These are phyloP conservation scores for Carex sylvatica DNA, from an alignment of 202 grass and related monocot genomes.

Conservation along the genomic window DNA sequence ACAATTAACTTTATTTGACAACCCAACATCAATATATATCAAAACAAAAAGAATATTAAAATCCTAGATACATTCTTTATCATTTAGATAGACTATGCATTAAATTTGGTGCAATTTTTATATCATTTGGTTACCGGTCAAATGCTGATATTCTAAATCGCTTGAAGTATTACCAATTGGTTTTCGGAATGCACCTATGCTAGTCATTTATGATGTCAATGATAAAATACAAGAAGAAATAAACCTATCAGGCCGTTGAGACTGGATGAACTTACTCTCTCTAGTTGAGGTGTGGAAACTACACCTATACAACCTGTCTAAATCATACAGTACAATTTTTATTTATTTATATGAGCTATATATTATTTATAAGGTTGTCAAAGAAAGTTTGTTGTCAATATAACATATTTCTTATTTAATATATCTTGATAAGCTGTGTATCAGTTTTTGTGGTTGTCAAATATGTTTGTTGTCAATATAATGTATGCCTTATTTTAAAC, in stretches of 20 bases:
- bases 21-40: slow-evolving; percentile 5
- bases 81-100: neutral
- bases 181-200: neutral
- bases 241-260: neutral
- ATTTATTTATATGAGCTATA: slow-evolving; percentile 3
- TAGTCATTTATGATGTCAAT: neutral
- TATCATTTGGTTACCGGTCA: neutral
- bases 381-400: neutral
- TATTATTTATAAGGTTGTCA: neutral
- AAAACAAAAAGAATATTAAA: slow-evolving; percentile 7
- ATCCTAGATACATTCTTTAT: slow-evolving; percentile 10
- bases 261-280: neutral
- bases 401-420: neutral
- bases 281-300: neutral
- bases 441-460: neutral
- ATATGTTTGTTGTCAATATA: neutral
- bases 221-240: neutral
- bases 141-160: neutral
- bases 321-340: slow-evolving; percentile 4
- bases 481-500: neutral
- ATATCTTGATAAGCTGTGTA: neutral
- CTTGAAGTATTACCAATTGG: neutral
- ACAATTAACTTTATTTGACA: slow-evolving; percentile 12
- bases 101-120: neutral
- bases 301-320: neutral